Percentiles rank a stretch among this genome's conserved stretches.
Evolutionary conservation across 2,329 filamentous ascomycete species (phyloP).

Genomic region (Coniochaeta hoffmannii): DNA sequence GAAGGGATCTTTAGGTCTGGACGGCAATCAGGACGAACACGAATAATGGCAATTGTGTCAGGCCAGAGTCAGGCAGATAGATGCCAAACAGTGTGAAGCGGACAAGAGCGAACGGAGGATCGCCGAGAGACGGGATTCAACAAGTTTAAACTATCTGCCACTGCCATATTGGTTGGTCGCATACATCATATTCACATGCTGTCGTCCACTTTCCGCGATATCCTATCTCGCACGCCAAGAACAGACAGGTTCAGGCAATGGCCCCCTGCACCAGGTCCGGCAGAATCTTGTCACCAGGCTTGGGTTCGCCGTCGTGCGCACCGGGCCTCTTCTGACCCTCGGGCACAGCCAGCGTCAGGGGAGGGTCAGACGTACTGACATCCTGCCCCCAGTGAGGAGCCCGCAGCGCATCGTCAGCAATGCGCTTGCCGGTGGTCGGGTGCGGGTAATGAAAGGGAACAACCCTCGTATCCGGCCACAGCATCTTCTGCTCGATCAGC

Average conservation of each 20-base stretch:
- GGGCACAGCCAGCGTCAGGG: slow-evolving; percentile 32
- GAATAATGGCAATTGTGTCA: too few relatives aligned
- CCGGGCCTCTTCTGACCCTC: slow-evolving; percentile 26
- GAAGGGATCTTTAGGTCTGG: slow-evolving; percentile 6
- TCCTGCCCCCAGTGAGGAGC: slow-evolving; percentile 37
- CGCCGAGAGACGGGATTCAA: too few relatives aligned
- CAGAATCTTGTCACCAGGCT: slow-evolving; percentile 25
- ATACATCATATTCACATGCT: too few relatives aligned
- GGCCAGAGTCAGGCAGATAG: too few relatives aligned
- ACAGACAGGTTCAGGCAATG: not conserved
- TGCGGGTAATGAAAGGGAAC: slow-evolving; percentile 46
- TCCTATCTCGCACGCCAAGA: too few relatives aligned
- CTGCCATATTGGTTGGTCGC: too few relatives aligned
- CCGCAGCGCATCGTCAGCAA: slow-evolving; percentile 37
- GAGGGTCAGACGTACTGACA: slow-evolving; percentile 28
- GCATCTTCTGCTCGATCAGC: slow-evolving; percentile 43
- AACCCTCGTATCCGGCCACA: slow-evolving; percentile 49
- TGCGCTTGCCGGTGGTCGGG: slow-evolving; percentile 37
- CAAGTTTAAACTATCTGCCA: too few relatives aligned
- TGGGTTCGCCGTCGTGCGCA: slow-evolving; percentile 19
- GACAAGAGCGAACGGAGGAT: too few relatives aligned
- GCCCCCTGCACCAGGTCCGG: slow-evolving; percentile 19
- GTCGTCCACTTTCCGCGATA: not conserved
- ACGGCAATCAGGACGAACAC: not conserved
- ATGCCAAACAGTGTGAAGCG: too few relatives aligned